Conservation (phyloP, 2,329 filamentous ascomycete species). For the Ophiostoma populinum region DNA sequence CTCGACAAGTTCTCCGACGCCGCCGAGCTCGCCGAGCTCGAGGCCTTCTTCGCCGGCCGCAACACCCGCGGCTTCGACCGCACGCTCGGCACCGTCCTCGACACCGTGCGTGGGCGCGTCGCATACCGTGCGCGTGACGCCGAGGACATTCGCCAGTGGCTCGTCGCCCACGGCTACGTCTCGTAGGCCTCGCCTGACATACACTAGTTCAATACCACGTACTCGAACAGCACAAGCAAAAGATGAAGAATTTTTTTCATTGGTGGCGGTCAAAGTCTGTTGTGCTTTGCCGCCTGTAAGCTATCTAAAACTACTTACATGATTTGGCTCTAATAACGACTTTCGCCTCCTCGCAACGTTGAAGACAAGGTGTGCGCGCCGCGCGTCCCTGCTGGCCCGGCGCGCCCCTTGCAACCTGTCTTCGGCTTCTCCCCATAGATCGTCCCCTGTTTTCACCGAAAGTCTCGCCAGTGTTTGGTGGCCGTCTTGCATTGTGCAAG, state of each 20-base stretch:
- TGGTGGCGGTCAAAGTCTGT: slow-evolving; percentile 1
- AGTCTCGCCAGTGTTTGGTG: slow-evolving; percentile 1
- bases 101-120: slow-evolving; percentile 70
- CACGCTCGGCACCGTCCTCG: slow-evolving; percentile 67
- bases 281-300: slow-evolving; percentile 2
- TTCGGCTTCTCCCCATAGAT: slow-evolving; percentile 1
- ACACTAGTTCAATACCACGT: too few relatives aligned
- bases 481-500: not conserved
- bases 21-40: slow-evolving; percentile 56
- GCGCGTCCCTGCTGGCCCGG: too few relatives aligned
- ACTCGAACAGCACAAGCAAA: too few relatives aligned
- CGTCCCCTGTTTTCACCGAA: not conserved
- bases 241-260: not conserved
- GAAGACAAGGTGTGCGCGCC: not conserved
- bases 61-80: slow-evolving; percentile 77
- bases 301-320: slow-evolving; percentile 4
- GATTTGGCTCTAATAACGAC: not conserved
- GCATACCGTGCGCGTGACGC: slow-evolving; percentile 68
- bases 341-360: slow-evolving; percentile 3
- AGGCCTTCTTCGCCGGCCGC: slow-evolving; percentile 69
- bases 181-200: not conserved
- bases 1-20: slow-evolving; percentile 63
- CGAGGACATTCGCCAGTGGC: slow-evolving; percentile 44
- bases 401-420: too few relatives aligned
- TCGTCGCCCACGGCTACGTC: slow-evolving; percentile 7